Percentiles rank a stretch among this genome's conserved stretches.
These are phyloP conservation scores for Mycena capillaripes DNA, from an alignment of 768 basidiomycete genomes.

Conservation along the genomic window DNA sequence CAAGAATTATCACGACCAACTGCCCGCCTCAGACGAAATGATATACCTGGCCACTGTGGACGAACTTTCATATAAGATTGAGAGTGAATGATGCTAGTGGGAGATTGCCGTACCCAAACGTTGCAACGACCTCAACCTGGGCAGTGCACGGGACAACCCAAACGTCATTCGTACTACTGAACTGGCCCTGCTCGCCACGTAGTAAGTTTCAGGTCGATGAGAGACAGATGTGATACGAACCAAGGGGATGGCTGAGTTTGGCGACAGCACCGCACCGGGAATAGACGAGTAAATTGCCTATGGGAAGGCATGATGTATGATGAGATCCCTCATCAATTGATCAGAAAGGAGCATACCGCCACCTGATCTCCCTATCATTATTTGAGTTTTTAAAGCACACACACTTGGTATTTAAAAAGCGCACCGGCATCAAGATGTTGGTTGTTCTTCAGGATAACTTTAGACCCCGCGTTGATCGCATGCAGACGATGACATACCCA, in stretches of 20 bases:
- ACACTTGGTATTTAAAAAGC: neutral
- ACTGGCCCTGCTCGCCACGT: neutral
- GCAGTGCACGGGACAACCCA: slow-evolving; percentile 13
- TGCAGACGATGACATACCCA: neutral
- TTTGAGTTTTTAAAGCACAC: neutral
- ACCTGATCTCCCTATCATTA: neutral
- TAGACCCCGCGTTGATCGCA: too few species aligned
- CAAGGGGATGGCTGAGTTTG: neutral
- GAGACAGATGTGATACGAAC: neutral
- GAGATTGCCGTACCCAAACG: neutral
- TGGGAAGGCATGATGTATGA: too few species aligned
- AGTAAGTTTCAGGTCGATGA: neutral
- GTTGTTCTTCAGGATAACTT: slow-evolving; percentile 1
- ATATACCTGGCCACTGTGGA: too few species aligned
- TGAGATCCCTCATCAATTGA: neutral
- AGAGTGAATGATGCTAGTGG: too few species aligned
- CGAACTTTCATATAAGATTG: neutral
- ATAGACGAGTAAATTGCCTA: slow-evolving; percentile 4
- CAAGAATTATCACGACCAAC: too few species aligned
- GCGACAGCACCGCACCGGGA: neutral
- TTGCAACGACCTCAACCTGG: neutral
- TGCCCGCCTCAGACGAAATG: too few species aligned
- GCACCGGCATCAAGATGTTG: slow-evolving; percentile 4
- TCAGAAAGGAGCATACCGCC: neutral
- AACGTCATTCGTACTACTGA: neutral